A percentile compares a stretch with the other conserved stretches of the same genome.
Conservation (phyloP, 768 basidiomycete species). For the Dacryopinax spathularia region DNA sequence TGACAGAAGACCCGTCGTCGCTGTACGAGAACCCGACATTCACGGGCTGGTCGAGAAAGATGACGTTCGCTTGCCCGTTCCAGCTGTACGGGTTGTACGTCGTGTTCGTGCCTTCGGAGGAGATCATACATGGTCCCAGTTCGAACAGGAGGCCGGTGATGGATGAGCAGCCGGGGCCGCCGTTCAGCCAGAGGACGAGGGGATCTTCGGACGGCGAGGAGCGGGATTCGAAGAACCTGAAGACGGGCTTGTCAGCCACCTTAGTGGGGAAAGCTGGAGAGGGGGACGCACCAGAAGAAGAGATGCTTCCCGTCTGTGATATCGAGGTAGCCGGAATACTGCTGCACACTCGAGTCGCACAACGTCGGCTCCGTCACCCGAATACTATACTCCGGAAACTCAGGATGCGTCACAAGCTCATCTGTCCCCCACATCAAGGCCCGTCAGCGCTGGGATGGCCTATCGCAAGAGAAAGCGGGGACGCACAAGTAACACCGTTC, state of each 20-base stretch:
- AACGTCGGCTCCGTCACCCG: constrained; percentile 48
- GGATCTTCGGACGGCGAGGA: constrained; percentile 60
- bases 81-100: constrained; percentile 69
- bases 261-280: background rate
- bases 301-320: constrained; percentile 64
- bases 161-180: constrained; percentile 55
- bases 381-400: constrained; percentile 39
- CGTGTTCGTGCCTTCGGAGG: constrained; percentile 52
- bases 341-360: constrained; percentile 68
- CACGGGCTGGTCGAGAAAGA: constrained; percentile 62
- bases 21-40: constrained; percentile 84
- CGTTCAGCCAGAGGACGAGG: constrained; percentile 82
- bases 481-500: constrained; percentile 57
- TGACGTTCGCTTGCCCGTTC: constrained; percentile 62
- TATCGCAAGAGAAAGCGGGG: background rate
- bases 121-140: constrained; percentile 73
- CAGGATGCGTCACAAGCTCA: constrained; percentile 46
- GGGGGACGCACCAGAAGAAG: constrained; percentile 60
- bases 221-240: constrained; percentile 81
- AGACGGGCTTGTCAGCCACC: background rate
- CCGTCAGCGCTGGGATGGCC: background rate
- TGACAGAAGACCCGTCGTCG: constrained; percentile 56
- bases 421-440: constrained; percentile 28
- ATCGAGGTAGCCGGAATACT: constrained; percentile 74
- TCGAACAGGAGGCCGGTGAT: constrained; percentile 82